Base-by-base conservation (phyloP, 2,329 filamentous ascomycete genomes). In the Gnomoniopsis smithogilvyi region DNA sequence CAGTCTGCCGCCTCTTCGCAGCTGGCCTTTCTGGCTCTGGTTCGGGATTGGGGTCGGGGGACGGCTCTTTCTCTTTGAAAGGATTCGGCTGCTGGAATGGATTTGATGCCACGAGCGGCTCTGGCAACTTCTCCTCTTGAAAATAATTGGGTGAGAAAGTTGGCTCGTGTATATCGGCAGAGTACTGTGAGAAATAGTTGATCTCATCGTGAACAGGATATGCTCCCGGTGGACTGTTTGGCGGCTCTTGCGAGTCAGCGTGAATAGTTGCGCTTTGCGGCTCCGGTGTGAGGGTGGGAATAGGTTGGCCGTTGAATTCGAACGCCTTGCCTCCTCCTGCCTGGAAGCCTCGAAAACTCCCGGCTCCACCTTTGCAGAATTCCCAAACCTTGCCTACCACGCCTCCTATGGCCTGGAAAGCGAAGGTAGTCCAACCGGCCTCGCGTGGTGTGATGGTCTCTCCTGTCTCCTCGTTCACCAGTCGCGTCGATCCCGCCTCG, bases 241-340 rank as follows among this genome's bases (percentile, higher is more conserved):
- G 30, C 45, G 34, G 17, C 12, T 58, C 48, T 46, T 41, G 48
- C 22, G 43, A 21, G 33, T 51, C 51, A 15, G n/a, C n/a, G 6
- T 36, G 33, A 3, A 33, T 8, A n/a, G 34, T n/a, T 30, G 45
- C 50, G 30, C 36, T 33, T 3, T 24, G 26, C 24, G 56, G 46
- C 14, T 19, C 33, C 6, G 34, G 36, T 7, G n/a, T 19, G 33
- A 54, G 51, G 14, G 26, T 26, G 22, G 60, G 15, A 34, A 56
- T 22, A 22, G 30, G 65, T 54, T 56, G 51, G 59, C 59, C 68
- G 21, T 78, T 70, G 65, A 91, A 75, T 7, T 82, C 76, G 68
- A 93, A 96, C 26, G 85, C 86, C 61, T 79, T 80, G 10, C 93
- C 94, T 3, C 89, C 91, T 8, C 93, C 94, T 14, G 93, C 92